Conservation (phyloP, 768 basidiomycete species). For the Clathrus columnatus region DNA sequence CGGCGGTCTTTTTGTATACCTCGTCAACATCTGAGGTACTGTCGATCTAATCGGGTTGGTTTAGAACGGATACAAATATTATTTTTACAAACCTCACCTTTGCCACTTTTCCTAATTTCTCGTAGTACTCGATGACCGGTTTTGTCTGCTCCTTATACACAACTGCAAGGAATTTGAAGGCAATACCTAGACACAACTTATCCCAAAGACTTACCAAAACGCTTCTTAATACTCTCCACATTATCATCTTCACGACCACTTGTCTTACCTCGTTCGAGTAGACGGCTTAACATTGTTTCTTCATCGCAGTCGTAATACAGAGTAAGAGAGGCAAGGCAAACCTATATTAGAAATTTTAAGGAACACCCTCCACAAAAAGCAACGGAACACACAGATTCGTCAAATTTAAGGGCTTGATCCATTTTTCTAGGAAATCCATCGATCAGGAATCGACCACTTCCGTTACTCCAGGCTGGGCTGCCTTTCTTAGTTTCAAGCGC, state of each 20-base stretch:
- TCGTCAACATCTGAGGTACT: conserved; percentile 59
- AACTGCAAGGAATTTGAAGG: conserved; percentile 28
- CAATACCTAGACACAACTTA: background rate
- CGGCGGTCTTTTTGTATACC: conserved; percentile 55
- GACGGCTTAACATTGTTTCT: conserved; percentile 75
- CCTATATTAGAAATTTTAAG: conserved; percentile 31
- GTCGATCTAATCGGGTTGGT: conserved; percentile 43
- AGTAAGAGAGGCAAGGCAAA: conserved; percentile 71
- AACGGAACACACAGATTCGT: conserved; percentile 55
- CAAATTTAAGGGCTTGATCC: conserved; percentile 94
- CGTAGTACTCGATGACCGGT: conserved; percentile 89
- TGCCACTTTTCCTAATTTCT: conserved; percentile 56
- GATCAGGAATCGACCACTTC: conserved; percentile 80
- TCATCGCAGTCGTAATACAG: conserved; percentile 85
- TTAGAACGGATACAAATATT: background rate
- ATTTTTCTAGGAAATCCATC: conserved; percentile 98
- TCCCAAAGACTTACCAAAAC: conserved; percentile 60
- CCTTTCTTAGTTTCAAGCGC: conserved; percentile 38
- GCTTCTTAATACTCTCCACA: conserved; percentile 86
- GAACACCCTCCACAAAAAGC: background rate
- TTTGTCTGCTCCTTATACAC: conserved; percentile 84
- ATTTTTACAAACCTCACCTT: conserved; percentile 47
- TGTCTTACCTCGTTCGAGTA: conserved; percentile 87
- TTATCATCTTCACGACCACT: conserved; percentile 97
- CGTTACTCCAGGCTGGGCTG: conserved; percentile 56